Evolutionary conservation across 225 moss, liverwort and hornwort genomes (phyloP).

Genomic region (Takakia lepidozioides): DNA sequence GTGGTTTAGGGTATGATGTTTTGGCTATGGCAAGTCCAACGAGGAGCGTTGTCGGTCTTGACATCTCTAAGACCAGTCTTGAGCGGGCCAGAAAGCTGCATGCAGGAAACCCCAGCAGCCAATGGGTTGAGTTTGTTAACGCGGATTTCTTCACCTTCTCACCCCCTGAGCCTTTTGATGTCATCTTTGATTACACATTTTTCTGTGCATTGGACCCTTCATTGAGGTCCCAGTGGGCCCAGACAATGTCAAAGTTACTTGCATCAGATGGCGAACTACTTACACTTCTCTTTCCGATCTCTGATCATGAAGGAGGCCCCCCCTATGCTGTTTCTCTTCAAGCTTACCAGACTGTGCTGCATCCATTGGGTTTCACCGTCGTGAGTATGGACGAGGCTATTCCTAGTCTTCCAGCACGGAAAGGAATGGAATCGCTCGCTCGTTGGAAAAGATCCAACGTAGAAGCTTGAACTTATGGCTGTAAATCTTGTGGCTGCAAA

Average conservation of each 20-base stretch:
- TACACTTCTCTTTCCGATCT: conserved; percentile 73
- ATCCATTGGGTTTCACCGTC: conserved; percentile 33
- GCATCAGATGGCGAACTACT: conserved; percentile 61
- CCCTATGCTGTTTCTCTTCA: conserved; percentile 56
- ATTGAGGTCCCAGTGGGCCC: conserved; percentile 50
- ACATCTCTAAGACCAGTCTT: conserved; percentile 47
- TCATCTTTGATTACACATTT: conserved; percentile 67
- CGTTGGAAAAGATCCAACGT: conserved; percentile 39
- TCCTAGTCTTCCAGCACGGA: conserved; percentile 15
- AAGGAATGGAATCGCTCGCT: conserved; percentile 30
- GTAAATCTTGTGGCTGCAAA: too few relatives aligned
- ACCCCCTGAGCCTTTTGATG: conserved; percentile 35
- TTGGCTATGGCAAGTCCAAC: conserved; percentile 48
- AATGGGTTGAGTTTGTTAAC: conserved; percentile 34
- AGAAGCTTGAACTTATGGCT: conserved; percentile 35
- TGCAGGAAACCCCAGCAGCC: conserved; percentile 16
- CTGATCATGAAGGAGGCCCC: conserved; percentile 52
- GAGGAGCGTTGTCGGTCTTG: conserved; percentile 49
- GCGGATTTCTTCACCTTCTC: conserved; percentile 46
- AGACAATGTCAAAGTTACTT: conserved; percentile 64
- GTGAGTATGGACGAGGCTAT: conserved; percentile 17
- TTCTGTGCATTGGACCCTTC: conserved; percentile 68
- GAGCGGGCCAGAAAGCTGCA: conserved; percentile 16
- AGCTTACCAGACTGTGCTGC: conserved; percentile 31
- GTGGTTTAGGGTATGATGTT: conserved; percentile 56